phyloP scores from a whole-genome alignment of 2,329 filamentous ascomycete genomes.

The Xenoacremonium recifei region DNA sequence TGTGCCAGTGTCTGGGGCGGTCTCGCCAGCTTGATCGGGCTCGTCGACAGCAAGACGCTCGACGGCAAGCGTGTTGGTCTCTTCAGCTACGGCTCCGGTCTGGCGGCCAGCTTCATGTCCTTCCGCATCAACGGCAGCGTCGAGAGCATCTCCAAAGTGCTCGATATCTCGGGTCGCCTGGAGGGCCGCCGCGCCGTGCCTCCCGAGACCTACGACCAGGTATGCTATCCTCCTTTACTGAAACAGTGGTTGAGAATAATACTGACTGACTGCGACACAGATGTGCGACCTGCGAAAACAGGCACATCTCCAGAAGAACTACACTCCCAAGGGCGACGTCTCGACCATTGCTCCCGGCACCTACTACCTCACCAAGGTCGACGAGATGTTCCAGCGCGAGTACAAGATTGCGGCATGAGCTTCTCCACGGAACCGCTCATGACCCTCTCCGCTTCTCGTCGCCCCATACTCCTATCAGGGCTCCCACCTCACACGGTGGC shows the following conservation, averaged over 20 bases:
- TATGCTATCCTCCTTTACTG: conserved; percentile 41
- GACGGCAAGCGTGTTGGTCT: conserved; percentile 71
- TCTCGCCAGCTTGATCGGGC: conserved; percentile 66
- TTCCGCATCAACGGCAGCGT: conserved; percentile 73
- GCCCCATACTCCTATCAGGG: conserved; percentile 9
- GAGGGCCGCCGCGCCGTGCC: conserved; percentile 63
- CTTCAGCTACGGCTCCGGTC: conserved; percentile 78
- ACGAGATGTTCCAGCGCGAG: conserved; percentile 82
- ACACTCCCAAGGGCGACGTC: conserved; percentile 64
- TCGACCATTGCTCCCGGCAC: conserved; percentile 65
- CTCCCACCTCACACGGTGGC: conserved; percentile 14
- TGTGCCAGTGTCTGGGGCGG: conserved; percentile 74
- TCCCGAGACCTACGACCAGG: conserved; percentile 71
- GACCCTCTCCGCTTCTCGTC: conserved; percentile 16
- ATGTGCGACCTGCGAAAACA: conserved; percentile 81
- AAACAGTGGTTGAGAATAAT: neutral
- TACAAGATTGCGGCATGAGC: conserved; percentile 70
- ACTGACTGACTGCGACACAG: conserved; percentile 38
- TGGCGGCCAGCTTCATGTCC: conserved; percentile 70
- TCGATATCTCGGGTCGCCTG: conserved; percentile 70
- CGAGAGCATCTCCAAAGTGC: conserved; percentile 62
- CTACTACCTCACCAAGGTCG: conserved; percentile 78
- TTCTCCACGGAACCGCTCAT: conserved; percentile 3
- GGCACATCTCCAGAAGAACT: conserved; percentile 80
- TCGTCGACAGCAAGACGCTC: conserved; percentile 61